Evolutionary conservation across 306 rosid species (phyloP), one percentile per base, ranked within the genome.

Genomic region (Sindora glabra): DNA sequence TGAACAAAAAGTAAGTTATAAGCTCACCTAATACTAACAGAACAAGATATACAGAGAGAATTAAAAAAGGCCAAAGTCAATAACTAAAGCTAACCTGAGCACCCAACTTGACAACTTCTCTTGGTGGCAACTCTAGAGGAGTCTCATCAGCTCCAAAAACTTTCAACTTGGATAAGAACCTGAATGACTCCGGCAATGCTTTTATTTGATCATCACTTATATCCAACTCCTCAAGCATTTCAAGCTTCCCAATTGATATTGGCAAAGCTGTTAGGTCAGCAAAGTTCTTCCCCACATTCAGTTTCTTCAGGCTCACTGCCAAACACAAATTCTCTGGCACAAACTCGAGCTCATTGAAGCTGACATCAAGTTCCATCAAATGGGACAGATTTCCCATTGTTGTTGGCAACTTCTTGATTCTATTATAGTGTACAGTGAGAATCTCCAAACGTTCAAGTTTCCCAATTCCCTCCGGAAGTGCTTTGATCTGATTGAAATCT

Each of bases 141-240:
- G 96, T 88, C 68, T 86, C 90, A 59, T 83, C 86, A 0, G 84
- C 82, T 0, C 74, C 69, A 27, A 92, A 83, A 49, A 80, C 57
- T 73, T 84, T 69, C 68, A 92, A 41, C 19, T 82, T 92, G 6
- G 85, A 81, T 64, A 92, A 80, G 67, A 78, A 54, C 69, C 77
- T 77, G 82, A 92, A 83, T 5, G 96, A 92, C 23, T 82, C 90
- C 0, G 96, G 99, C 34, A 92, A 46, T 64, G 26, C 39, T 73
- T 76, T 80, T 39, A 92, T 88, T 74, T 92, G 99, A 71, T 89
- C 68, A 48, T 78, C 86, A 71, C 99, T 88, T 56, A 92, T 92
- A 61, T 92, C 94, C 75, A 92, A 76, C 75, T 92, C 99, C 83
- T 92, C 96, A 29, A 92, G 96, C 82, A 71, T 72, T 70, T 86